phyloP scores from a whole-genome alignment of 2,329 filamentous ascomycete species.

The Piedraia hortae region DNA sequence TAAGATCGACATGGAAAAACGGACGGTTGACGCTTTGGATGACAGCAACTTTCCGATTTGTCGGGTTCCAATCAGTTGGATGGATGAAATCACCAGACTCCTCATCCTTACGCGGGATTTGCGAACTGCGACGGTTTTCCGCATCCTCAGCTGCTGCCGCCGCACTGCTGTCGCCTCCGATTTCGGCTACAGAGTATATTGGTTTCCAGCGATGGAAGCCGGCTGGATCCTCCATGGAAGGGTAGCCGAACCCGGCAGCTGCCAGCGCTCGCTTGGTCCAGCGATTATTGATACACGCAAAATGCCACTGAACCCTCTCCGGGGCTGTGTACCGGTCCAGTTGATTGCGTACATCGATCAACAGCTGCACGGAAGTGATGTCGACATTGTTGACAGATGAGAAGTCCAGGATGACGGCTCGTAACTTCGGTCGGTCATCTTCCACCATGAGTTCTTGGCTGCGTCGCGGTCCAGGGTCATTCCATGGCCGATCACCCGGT shows the following conservation, averaged over 20 bases:
- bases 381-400: constrained; percentile 84
- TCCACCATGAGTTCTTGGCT: constrained; percentile 19
- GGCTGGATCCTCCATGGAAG: constrained; percentile 23
- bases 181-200: constrained; percentile 82
- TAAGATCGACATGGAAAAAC: constrained; percentile 81
- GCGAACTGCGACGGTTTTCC: constrained; percentile 25
- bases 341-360: constrained; percentile 87
- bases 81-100: constrained; percentile 8
- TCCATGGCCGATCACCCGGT: constrained; percentile 61
- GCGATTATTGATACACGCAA: constrained; percentile 75
- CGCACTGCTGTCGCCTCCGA: constrained; percentile 43
- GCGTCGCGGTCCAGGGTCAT: constrained; percentile 53
- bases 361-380: constrained; percentile 67
- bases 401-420: constrained; percentile 84
- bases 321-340: constrained; percentile 64
- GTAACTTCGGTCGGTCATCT: constrained; percentile 38
- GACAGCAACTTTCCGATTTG: constrained; percentile 24
- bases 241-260: constrained; percentile 69
- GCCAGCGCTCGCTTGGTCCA: constrained; percentile 84
- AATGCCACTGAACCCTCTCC: constrained; percentile 74
- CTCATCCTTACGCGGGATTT: constrained; percentile 5
- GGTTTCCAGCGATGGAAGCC: constrained; percentile 52
- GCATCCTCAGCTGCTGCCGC: constrained; percentile 38
- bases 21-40: constrained; percentile 73
- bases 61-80: constrained; percentile 6